Evolutionary conservation across 2,329 filamentous ascomycete species (phyloP).

Genomic region (Cadophora gregata): DNA sequence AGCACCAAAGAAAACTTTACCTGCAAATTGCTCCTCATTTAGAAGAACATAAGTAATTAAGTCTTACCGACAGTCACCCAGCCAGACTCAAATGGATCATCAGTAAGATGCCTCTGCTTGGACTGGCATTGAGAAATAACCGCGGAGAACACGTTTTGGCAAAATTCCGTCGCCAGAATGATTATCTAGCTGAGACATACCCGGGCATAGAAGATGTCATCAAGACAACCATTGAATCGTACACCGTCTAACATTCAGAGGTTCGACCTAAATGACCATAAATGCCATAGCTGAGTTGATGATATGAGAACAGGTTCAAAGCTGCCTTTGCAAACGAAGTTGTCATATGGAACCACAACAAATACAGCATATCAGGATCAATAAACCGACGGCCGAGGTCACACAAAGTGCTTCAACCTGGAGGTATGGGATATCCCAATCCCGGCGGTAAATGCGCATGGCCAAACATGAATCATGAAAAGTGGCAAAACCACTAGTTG

Average conservation of each 20-base stretch:
- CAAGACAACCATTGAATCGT: too few relatives aligned
- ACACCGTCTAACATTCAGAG: too few relatives aligned
- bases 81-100: neutral
- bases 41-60: neutral
- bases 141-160: too few relatives aligned
- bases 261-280: too few relatives aligned
- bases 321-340: neutral
- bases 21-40: neutral
- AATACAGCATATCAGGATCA: too few relatives aligned
- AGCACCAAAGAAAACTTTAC: neutral
- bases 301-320: neutral
- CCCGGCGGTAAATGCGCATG: neutral
- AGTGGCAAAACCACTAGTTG: neutral
- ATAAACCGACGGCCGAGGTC: neutral
- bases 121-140: neutral
- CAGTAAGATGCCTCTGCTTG: neutral
- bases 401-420: neutral
- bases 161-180: too few relatives aligned
- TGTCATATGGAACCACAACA: neutral
- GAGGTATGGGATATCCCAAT: neutral
- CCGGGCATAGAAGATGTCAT: too few relatives aligned
- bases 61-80: neutral
- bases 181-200: too few relatives aligned
- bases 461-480: conserved; percentile 2
- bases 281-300: neutral